phyloP scores from a whole-genome alignment of 2,329 filamentous ascomycete genomes.

The Phialophora chinensis region DNA sequence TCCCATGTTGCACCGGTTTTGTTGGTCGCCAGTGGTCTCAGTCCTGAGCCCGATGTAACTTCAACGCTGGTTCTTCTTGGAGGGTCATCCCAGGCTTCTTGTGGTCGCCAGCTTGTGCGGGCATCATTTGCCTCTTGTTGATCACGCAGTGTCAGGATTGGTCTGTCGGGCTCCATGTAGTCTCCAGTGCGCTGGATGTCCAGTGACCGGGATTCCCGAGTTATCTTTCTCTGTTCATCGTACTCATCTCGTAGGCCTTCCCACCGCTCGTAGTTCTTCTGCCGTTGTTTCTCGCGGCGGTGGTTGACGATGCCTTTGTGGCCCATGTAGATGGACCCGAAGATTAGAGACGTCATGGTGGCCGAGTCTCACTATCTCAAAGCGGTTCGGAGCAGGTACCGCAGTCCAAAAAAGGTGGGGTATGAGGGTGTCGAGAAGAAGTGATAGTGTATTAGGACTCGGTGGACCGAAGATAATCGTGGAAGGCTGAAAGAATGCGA shows the following conservation, averaged over 20 bases:
- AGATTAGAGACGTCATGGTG: constrained; percentile 39
- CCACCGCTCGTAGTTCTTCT: constrained; percentile 40
- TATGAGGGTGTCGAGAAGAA: background rate
- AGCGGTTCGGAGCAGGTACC: constrained; percentile 2
- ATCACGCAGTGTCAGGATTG: constrained; percentile 36
- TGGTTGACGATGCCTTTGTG: constrained; percentile 36
- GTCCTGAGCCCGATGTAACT: constrained; percentile 26
- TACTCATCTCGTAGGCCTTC: constrained; percentile 40
- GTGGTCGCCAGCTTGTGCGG: constrained; percentile 37
- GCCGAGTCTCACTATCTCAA: background rate
- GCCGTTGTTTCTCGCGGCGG: constrained; percentile 36
- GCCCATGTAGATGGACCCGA: constrained; percentile 37
- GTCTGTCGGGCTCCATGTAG: constrained; percentile 26
- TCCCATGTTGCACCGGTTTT: constrained; percentile 39
- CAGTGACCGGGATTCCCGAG: constrained; percentile 33
- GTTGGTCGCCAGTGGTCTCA: constrained; percentile 27
- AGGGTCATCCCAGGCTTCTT: constrained; percentile 33
- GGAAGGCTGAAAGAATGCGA: background rate
- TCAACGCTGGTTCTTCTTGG: constrained; percentile 33
- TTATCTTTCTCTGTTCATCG: constrained; percentile 37
- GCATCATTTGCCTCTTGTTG: constrained; percentile 40
- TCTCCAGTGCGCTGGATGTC: constrained; percentile 38
- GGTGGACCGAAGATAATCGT: background rate
- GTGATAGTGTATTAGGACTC: background rate
- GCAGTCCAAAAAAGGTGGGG: constrained; percentile 20